Base-by-base conservation (phyloP, 179 eudicot genomes). In the Pouteria campechiana region DNA sequence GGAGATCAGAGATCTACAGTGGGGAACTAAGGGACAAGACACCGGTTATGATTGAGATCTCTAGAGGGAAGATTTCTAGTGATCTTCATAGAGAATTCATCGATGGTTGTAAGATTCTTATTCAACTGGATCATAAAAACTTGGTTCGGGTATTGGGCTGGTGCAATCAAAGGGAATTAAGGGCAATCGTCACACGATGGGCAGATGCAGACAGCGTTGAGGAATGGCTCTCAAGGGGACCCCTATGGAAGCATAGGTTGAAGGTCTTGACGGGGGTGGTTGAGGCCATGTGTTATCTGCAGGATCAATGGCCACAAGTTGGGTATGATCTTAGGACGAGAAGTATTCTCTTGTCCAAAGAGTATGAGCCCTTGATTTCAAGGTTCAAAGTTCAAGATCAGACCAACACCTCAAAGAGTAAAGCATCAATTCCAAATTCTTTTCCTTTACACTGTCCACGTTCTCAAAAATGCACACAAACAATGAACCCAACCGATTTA, bases 281-380 rank as follows among this genome's bases (percentile, higher is more conserved):
- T 24, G 54, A 42, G 12, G 67, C 37, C 6, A 45, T 66, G 54
- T 22, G 63, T 46, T 60, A 66, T 41, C 18, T 60, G 48, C 54
- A 60, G 7, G 67, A 50, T 15, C 66, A 54, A 44, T 66, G 66
- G 58, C 66, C 72, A 9, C 43, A 66, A 42, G 45, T 60, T 55
- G 72, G 44, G 21, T 66, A 50, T 30, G 56, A 55, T 19, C 57
- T 66, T 25, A 60, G 45, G 35, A 55, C 46, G 4, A 49, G 47
- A 20, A 40, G 47, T 46, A 22, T 66, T 12, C 15, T 60, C 37
- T 18, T 66, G 25, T 32, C 32, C 1, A 47, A 55, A 20, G 17
- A 49, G 12, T 41, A 41, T 28, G 58, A 55, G 25, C 63, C 72
- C 3, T 16, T 54, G 35, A 66, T 66, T 12, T 60, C 72, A 12